Evolutionary conservation across 2,329 filamentous ascomycete species (phyloP).

Genomic region (Aspergillus felis): DNA sequence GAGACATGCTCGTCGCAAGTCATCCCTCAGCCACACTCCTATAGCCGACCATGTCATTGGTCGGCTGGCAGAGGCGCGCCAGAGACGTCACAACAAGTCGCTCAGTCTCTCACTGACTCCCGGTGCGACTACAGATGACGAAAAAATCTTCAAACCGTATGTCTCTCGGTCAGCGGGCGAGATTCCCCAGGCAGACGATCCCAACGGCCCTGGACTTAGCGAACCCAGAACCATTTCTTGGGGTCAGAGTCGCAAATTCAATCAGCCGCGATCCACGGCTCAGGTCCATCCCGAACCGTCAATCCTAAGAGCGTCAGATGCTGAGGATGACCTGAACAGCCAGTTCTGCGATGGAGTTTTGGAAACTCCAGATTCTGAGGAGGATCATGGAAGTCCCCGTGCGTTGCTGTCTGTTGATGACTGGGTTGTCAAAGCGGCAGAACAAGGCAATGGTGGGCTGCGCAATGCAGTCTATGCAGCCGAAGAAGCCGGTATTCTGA

Average conservation of each 20-base stretch:
- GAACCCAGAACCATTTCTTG: slow-evolving; percentile 74
- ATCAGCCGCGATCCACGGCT: slow-evolving; percentile 75
- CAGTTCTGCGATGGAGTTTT: slow-evolving; percentile 13
- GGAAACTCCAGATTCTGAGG: slow-evolving; percentile 10
- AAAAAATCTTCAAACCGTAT: slow-evolving; percentile 37
- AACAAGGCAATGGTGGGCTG: slow-evolving; percentile 88
- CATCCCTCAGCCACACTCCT: slow-evolving; percentile 19
- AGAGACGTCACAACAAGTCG: slow-evolving; percentile 15
- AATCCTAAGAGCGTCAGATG: slow-evolving; percentile 54
- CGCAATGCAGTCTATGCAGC: slow-evolving; percentile 83
- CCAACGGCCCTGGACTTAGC: slow-evolving; percentile 40
- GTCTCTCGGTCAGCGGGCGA: slow-evolving; percentile 24
- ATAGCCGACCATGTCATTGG: slow-evolving; percentile 23
- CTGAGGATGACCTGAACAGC: slow-evolving; percentile 20
- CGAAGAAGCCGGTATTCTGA: slow-evolving; percentile 61
- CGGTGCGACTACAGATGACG: slow-evolving; percentile 37
- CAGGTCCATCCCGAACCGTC: slow-evolving; percentile 69
- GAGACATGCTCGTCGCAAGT: slow-evolving; percentile 19
- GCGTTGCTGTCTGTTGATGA: slow-evolving; percentile 64
- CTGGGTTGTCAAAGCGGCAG: slow-evolving; percentile 77
- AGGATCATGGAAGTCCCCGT: slow-evolving; percentile 56
- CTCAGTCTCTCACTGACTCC: slow-evolving; percentile 29
- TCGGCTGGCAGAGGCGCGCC: slow-evolving; percentile 18
- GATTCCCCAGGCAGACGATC: slow-evolving; percentile 26
- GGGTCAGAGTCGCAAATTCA: slow-evolving; percentile 62